Conservation (phyloP, 495 filamentous ascomycete genomes). For the Bacidia gigantensis region DNA sequence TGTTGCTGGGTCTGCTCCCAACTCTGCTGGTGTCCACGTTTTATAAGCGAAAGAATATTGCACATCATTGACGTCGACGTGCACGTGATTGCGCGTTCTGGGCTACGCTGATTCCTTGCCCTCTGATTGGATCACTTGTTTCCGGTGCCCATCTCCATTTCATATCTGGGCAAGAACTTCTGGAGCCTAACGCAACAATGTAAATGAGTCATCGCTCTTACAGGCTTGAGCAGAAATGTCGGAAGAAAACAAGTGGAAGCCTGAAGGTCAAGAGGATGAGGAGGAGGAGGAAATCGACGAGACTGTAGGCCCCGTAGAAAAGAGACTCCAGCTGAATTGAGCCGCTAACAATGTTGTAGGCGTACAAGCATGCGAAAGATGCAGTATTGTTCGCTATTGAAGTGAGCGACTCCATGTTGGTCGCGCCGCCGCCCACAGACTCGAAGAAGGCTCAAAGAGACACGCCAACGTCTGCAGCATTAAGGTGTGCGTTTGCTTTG, state of each 20-base stretch:
- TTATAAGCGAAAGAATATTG: too few species aligned
- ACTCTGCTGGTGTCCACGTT: too few species aligned
- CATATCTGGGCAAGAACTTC: too few species aligned
- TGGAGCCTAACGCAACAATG: too few species aligned
- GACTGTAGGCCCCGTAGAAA: conserved; percentile 35
- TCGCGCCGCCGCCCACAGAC: conserved; percentile 44
- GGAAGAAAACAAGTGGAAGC: conserved; percentile 26
- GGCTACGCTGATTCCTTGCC: too few species aligned
- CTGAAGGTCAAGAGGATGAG: conserved; percentile 38
- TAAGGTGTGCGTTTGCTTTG: conserved; percentile 87
- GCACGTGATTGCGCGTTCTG: too few species aligned
- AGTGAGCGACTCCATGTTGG: conserved; percentile 81
- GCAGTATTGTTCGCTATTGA: conserved; percentile 94
- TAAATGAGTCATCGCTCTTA: too few species aligned
- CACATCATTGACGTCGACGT: too few species aligned
- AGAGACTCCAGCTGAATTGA: conserved; percentile 1
- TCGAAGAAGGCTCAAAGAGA: conserved; percentile 61
- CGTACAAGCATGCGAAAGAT: conserved; percentile 88
- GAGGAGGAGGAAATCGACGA: conserved; percentile 68
- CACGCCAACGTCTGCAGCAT: conserved; percentile 60
- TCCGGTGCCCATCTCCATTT: too few species aligned
- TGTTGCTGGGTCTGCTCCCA: too few species aligned
- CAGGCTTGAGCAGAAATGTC: conserved; percentile 24
- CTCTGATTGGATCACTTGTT: too few species aligned
- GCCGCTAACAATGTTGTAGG: conserved; percentile 33